These are phyloP conservation scores for Earliella scabrosa DNA, from an alignment of 1,284 basidiomycete genomes.

Conservation along the genomic window DNA sequence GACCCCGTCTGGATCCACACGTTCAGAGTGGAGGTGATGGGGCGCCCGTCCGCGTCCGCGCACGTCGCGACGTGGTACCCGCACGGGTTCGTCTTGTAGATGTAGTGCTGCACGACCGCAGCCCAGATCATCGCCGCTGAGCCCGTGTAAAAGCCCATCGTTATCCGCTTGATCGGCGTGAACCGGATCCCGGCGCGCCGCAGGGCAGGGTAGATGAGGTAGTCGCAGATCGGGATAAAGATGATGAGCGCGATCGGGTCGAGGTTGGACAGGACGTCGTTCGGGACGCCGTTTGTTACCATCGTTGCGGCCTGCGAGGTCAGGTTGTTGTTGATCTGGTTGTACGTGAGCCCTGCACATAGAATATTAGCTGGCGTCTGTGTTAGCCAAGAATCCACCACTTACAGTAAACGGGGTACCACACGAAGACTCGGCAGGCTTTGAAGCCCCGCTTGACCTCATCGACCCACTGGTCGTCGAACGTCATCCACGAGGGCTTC, in stretches of 20 bases:
- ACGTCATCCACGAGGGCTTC: constrained; percentile 71
- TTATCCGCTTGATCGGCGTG: constrained; percentile 75
- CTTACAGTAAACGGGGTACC: constrained; percentile 76
- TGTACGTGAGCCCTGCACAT: constrained; percentile 69
- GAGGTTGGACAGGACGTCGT: constrained; percentile 82
- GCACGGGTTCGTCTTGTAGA: constrained; percentile 78
- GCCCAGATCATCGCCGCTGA: constrained; percentile 67
- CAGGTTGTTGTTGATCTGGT: constrained; percentile 80
- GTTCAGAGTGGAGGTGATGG: constrained; percentile 60
- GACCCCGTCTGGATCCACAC: constrained; percentile 80
- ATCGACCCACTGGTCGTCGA: constrained; percentile 82
- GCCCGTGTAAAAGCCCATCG: constrained; percentile 74
- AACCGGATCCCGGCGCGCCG: constrained; percentile 68
- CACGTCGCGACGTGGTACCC: constrained; percentile 58
- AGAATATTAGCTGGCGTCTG: neutral
- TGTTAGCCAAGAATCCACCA: constrained; percentile 2
- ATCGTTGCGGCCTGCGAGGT: constrained; percentile 78
- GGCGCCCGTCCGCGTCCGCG: constrained; percentile 44
- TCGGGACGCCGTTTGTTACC: constrained; percentile 75
- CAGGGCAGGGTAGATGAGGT: constrained; percentile 72
- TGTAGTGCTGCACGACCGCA: constrained; percentile 74
- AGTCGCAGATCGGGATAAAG: constrained; percentile 73
- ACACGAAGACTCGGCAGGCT: constrained; percentile 84
- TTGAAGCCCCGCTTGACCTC: constrained; percentile 84
- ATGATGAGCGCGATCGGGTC: constrained; percentile 79